Base-by-base conservation (phyloP, 495 filamentous ascomycete genomes). In the Cladorrhinum samala region DNA sequence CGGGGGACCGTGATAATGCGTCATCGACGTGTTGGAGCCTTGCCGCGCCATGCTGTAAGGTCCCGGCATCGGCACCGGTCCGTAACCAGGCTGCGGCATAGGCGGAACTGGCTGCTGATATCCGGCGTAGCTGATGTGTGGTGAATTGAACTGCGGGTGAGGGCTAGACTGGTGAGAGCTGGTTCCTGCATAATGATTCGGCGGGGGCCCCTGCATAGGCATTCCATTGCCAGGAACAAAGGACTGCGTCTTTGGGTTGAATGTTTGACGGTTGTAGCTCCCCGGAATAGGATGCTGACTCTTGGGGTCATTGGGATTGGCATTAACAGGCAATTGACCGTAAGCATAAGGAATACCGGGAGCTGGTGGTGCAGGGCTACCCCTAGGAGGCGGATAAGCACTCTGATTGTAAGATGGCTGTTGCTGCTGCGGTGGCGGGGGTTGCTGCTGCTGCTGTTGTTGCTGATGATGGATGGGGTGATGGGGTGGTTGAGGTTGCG, bases 161-260 rank as follows among this genome's bases (percentile, higher is more conserved):
- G 75, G 72, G 49, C 74, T 77, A 30, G 71, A 67, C 30, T 75
- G 74, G 39, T 66, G 63, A n/a, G 66, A 56, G 46, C 63, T 65
- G 1, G 69, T 64, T 13, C 58, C 65, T 25, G 65, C 63, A 46
- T 67, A 71, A 1, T 63, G 62, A 17, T 57, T 58, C 11, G 58
- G 60, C 24, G 58, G 49, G 11, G 60, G 52, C 13, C 67, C 57
- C 51, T 67, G 59, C 74, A 79, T 61, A 3, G 75, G 66, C 18
- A 78, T 75, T 16, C 70, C 64, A 57, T 60, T 75, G 9, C 78
- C 76, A 18, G 91, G 91, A 39, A 95, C 80, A 62, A 96, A 96
- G 2, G 89, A 83, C 54, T 91, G 86, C 9, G 88, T 95, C 68
- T 95, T 90, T 0, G 91, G 91, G 59, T 96, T 95, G 75, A 96